phyloP scores from a whole-genome alignment of 1,139 yeast species.

The Diutina pseudorugosa region DNA sequence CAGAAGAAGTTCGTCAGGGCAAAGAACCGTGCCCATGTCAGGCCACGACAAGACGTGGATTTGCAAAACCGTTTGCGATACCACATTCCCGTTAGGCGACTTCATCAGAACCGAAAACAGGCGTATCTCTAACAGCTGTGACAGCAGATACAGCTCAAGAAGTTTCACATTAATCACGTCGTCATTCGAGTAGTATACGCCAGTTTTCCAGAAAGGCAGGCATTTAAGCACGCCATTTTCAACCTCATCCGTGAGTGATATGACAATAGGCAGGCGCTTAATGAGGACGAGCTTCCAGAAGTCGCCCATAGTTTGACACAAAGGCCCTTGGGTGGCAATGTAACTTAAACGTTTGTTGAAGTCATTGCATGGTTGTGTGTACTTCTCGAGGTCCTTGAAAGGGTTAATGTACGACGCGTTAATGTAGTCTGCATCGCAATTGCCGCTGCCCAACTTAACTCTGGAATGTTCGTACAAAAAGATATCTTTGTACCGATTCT shows the following conservation, averaged over 20 bases:
- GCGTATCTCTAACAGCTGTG: slow-evolving; percentile 18
- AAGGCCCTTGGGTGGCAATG: slow-evolving; percentile 83
- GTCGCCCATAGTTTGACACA: slow-evolving; percentile 59
- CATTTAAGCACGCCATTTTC: slow-evolving; percentile 45
- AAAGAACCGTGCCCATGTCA: slow-evolving; percentile 22
- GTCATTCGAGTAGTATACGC: slow-evolving; percentile 28
- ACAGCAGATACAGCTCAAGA: slow-evolving; percentile 9
- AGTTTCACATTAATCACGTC: slow-evolving; percentile 19
- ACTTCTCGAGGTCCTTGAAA: slow-evolving; percentile 6
- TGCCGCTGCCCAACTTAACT: slow-evolving; percentile 31
- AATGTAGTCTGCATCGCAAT: slow-evolving; percentile 30
- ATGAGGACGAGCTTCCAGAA: slow-evolving; percentile 58
- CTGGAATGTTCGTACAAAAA: slow-evolving; percentile 76
- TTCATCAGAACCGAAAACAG: slow-evolving; percentile 21
- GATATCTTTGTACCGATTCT: slow-evolving; percentile 72
- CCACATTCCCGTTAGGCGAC: slow-evolving; percentile 5
- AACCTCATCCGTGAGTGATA: slow-evolving; percentile 39
- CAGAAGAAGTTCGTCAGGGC: slow-evolving; percentile 24
- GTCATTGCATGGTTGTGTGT: background rate
- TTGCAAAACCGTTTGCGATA: slow-evolving; percentile 27
- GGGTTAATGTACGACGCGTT: slow-evolving; percentile 46
- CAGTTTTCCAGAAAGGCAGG: slow-evolving; percentile 42
- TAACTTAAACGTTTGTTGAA: slow-evolving; percentile 15
- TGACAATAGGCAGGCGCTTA: slow-evolving; percentile 26
- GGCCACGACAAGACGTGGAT: slow-evolving; percentile 42